These are phyloP conservation scores for Coprinopsis strossmayeri DNA, from an alignment of 768 basidiomycete species.

Conservation along the genomic window DNA sequence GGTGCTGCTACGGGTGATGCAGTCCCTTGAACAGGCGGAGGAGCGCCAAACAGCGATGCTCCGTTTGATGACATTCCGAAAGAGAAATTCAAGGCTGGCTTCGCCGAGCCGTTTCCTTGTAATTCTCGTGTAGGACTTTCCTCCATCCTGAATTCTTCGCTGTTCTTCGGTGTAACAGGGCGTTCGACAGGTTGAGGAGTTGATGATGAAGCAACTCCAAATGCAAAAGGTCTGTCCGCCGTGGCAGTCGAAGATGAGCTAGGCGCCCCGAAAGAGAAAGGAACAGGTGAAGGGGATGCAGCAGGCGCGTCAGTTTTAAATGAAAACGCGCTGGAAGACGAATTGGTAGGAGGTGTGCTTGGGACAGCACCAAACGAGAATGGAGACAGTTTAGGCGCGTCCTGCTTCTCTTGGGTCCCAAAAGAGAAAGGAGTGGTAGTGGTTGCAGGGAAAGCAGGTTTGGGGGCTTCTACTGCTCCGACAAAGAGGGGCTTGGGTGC, in stretches of 20 bases:
- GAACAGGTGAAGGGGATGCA: conserved; percentile 21
- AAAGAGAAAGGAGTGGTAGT: conserved; percentile 20
- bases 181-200: conserved; percentile 29
- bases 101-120: conserved; percentile 34
- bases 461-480: conserved; percentile 6
- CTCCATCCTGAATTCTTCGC: conserved; percentile 72
- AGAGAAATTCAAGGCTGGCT: conserved; percentile 40
- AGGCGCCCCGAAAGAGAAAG: conserved; percentile 46
- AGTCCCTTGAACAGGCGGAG: conserved; percentile 15
- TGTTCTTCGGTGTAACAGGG: conserved; percentile 60
- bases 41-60: conserved; percentile 24
- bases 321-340: conserved; percentile 26
- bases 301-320: conserved; percentile 30
- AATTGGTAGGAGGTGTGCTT: conserved; percentile 23
- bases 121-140: conserved; percentile 71
- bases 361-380: conserved; percentile 43
- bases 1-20: conserved; percentile 15
- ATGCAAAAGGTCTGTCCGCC: conserved; percentile 47
- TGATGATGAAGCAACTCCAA: conserved; percentile 30
- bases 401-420: conserved; percentile 14
- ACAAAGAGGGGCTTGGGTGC: conserved; percentile 12
- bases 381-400: conserved; percentile 15
- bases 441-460: conserved; percentile 7
- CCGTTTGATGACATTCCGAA: conserved; percentile 28
- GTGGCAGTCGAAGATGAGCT: conserved; percentile 37